Base-by-base conservation (phyloP, 2,329 filamentous ascomycete species). In the Alternaria gaisen region DNA sequence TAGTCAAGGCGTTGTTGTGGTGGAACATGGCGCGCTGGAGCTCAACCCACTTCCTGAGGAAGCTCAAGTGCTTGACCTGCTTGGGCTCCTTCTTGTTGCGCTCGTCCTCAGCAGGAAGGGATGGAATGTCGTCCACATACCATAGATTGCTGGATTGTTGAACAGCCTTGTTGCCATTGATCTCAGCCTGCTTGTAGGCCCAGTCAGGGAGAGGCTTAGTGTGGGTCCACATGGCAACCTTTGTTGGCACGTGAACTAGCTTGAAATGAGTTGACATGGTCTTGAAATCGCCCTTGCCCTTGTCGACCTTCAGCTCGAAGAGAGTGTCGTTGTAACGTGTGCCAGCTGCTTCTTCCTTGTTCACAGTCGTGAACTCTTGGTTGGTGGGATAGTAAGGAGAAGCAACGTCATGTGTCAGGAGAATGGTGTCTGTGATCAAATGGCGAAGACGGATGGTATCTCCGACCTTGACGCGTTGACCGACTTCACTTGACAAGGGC, bases 201-300 rank as follows among this genome's bases (percentile, higher is more conserved):
- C 95, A 99, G 4, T 99, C 95, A 5, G 95, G 95, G n/a, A 99
- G 87, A 51, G 95, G 92, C 61, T 89, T 95, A 36, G 91, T 91
- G 80, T 98, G 94, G 28, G 95, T 99, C 95, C 95, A 99, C 94
- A 99, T 97, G 67, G 95, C 94, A 52, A 99, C 95, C 79, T 96
- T 97, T 79, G 93, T 96, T 8, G 94, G 93, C 74, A 91, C 88
- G 80, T 99, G 95, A 71, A 99, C 88, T 61, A 99, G 86, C 83
- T 97, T 98, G 87, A 99, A 97, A 81, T 97, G 91, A 63, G 93
- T 90, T 10, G 94, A 90, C 76, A 97, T 87, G 63, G 91, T 94
- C 83, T 93, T 94, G 84, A 98, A 97, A 58, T 94, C 89, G 74
- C 94, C 91, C 26, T 86, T 85, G 43, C 84, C 76, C 81, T 97